A percentile compares a stretch with the other conserved stretches of the same genome.
Evolutionary conservation across 345 rosid species (phyloP).

Genomic region (Ceriops decandra): DNA sequence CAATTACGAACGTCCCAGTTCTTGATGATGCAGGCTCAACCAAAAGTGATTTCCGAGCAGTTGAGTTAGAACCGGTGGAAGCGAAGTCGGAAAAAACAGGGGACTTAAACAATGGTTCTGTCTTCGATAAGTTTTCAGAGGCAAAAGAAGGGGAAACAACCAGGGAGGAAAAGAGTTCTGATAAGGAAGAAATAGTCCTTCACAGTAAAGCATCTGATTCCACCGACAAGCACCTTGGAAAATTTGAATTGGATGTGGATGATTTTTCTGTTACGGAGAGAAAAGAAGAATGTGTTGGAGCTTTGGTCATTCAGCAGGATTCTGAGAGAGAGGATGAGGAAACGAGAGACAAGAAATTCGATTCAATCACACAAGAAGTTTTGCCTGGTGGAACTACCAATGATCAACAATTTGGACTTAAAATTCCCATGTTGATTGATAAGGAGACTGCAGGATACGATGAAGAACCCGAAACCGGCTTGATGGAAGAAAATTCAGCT

Average conservation of each 20-base stretch:
- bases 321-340: background rate
- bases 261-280: background rate
- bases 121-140: constrained; percentile 2
- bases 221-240: background rate
- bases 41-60: background rate
- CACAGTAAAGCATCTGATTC: constrained; percentile 4
- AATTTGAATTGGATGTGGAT: background rate
- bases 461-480: constrained; percentile 13
- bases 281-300: background rate
- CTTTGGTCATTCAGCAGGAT: background rate
- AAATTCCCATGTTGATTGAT: constrained; percentile 10
- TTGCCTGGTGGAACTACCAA: constrained; percentile 17
- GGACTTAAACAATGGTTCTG: constrained; percentile 14
- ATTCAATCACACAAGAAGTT: constrained; percentile 17
- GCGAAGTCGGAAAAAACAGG: constrained; percentile 14
- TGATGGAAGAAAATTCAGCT: background rate
- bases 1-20: background rate
- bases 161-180: background rate
- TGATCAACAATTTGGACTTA: constrained; percentile 17
- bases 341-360: background rate
- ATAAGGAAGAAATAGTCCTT: background rate
- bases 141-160: constrained; percentile 6
- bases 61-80: constrained; percentile 8
- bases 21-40: constrained; percentile 1
- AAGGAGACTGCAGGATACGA: background rate